Evolutionary conservation across 2,329 filamentous ascomycete genomes (phyloP), one percentile per base, ranked within the genome.

Genomic region (Aspergillus sp.): DNA sequence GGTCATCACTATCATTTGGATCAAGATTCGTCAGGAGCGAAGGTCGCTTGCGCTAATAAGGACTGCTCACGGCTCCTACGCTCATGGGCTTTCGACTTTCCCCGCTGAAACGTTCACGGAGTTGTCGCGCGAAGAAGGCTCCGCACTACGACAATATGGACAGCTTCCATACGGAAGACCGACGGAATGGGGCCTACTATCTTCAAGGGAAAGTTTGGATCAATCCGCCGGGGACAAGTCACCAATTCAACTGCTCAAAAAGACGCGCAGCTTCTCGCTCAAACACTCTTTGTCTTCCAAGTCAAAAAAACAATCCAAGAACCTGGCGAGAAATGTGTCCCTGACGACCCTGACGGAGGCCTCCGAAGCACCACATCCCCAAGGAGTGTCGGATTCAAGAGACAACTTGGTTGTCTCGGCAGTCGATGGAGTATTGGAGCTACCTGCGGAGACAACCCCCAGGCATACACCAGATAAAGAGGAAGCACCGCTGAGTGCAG

Each of bases 361-460:
- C 12, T 59, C 56, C 21, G 69, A 67, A 56, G 62, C 52, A 31
- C 64, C 40, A 62, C 63, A 35, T 56, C 66, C 49, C 2, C 60
- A 56, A 19, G 58, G 59, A 37, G 31, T 50, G 15, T 62, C 62
- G 3, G 56, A 57, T 40, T 66, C 69, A 7, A 70, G 65, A 57
- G 70, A 74, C 6, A 66, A 71, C 17, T 60, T 73, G 14, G 64
- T 66, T 15, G 62, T 70, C 11, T 75, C 73, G 1, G 71, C 73
- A 5, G 65, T 75, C 2, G 71, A 74, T 50, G 73, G 73, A 0
- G 62, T 67, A 12, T 60, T 74, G 14, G 70, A 71, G 53, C 63
- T 73, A 41, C 72, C 67, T 41, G 64, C 74, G 19, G 73, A 76
- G 50, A 70, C 64, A n/a, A 75, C 73, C 2, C 71, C 75, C 2